Base-by-base conservation (phyloP, 148 eudicot genomes). In the Polygonum maritimum region DNA sequence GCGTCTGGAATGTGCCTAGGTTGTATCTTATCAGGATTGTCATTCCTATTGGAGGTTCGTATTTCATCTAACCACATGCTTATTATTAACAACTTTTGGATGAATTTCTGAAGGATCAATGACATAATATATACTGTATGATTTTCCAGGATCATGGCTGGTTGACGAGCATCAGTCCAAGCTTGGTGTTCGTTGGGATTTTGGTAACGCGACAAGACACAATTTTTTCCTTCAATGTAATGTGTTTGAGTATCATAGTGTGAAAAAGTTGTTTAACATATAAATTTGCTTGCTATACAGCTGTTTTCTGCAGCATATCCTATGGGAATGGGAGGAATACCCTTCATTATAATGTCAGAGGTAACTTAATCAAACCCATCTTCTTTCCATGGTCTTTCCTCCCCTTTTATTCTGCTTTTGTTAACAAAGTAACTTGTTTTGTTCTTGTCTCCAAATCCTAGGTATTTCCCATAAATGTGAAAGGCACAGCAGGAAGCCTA, bases 311-410 rank as follows among this genome's bases (percentile, higher is more conserved):
- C 76, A 38, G 48, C 81, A 72, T 82, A 62, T 22, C 79, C 84
- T 19, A 19, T 82, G 38, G 84, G 84, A 69, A 75, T 82, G 81
- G 84, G 84, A 78, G 84, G 84, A 69, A 76, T 82, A 71, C 84
- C 84, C 47, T 82, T 19, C 51, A 52, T 82, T n/a, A 70, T 82
- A 21, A 75, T 82, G 81, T 82, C 84, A 11, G 84, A 82, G 84
- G 81, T 78, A 78, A 35, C 47, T 11, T 19, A 31, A 21, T 40
- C 9, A 58, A 22, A 49, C 41, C 13, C 21, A 18, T 18, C 7
- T 7, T 51, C 9, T 10, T 44, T 44, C 9, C 6, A 44, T 44
- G 9, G 45, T 44, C 6, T 44, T 44, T 35, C 1, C 40, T n/a
- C 2, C 21, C 2, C 9, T 75, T 52, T 51, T 31, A 11, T 33